A percentile compares a stretch with the other conserved stretches of the same genome.
Conservation (phyloP, 2,329 filamentous ascomycete species). For the Diaporthe batatas region DNA sequence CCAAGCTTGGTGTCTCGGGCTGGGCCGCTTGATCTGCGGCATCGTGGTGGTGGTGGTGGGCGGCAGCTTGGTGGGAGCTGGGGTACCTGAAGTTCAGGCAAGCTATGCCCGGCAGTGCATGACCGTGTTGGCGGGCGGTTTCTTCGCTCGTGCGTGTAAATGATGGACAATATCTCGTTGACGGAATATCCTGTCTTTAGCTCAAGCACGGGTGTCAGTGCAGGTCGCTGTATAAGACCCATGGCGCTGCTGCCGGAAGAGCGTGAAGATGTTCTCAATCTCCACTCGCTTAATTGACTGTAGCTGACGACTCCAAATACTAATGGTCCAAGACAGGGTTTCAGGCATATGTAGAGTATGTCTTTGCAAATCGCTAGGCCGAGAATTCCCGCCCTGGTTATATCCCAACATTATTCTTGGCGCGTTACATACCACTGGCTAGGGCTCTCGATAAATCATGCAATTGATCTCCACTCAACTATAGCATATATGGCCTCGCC, state of each 20-base stretch:
- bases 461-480: too few species aligned
- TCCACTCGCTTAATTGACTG: neutral
- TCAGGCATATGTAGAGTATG: neutral
- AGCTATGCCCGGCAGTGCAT: neutral
- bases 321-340: too few species aligned
- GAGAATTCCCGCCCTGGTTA: too few species aligned
- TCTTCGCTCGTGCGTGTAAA: neutral
- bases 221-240: neutral
- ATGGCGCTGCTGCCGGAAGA: neutral
- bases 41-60: neutral
- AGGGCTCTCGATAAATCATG: neutral
- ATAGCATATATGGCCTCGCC: too few species aligned
- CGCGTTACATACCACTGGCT: neutral
- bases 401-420: neutral
- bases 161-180: neutral
- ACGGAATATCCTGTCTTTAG: neutral
- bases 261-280: neutral
- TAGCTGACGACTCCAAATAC: neutral
- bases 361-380: neutral
- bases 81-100: neutral
- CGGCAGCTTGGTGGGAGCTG: neutral
- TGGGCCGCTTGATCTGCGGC: neutral
- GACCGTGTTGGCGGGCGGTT: neutral
- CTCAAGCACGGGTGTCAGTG: neutral
- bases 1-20: neutral